Evolutionary conservation across 495 filamentous ascomycete genomes (phyloP).

Genomic region (Pseudevernia furfuracea): DNA sequence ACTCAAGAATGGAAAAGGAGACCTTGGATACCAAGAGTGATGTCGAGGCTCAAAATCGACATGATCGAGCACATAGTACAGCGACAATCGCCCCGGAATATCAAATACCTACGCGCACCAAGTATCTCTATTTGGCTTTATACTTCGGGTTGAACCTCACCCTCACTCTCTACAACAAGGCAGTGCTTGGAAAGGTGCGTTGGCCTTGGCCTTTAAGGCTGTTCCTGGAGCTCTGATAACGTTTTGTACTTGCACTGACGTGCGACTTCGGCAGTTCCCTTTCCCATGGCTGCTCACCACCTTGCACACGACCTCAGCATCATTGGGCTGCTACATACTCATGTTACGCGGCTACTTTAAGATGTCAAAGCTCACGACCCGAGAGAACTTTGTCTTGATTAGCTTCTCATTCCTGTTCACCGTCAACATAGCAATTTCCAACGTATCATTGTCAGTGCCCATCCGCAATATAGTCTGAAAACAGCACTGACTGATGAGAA

Average conservation of each 20-base stretch:
- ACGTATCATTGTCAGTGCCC: constrained; percentile 33
- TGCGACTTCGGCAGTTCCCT: constrained; percentile 8
- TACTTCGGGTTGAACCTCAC: constrained; percentile 49
- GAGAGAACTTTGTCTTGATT: constrained; percentile 40
- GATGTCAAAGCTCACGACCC: constrained; percentile 38
- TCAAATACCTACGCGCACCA: constrained; percentile 32
- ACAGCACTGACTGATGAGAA: background rate
- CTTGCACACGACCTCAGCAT: constrained; percentile 43
- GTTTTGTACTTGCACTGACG: background rate
- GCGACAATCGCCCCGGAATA: constrained; percentile 12
- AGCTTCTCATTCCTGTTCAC: constrained; percentile 51
- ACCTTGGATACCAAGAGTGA: background rate
- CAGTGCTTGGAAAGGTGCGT: constrained; percentile 45
- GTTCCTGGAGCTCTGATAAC: background rate
- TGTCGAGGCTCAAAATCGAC: constrained; percentile 5
- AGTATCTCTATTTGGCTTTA: constrained; percentile 39
- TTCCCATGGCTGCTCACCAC: constrained; percentile 52
- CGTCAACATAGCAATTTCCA: constrained; percentile 51
- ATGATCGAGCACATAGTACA: background rate
- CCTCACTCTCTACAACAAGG: constrained; percentile 51
- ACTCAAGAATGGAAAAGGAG: background rate
- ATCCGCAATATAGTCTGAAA: background rate
- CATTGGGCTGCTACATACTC: constrained; percentile 44
- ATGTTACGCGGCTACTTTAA: constrained; percentile 40
- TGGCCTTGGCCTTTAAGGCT: background rate